Evolutionary conservation across 208 protist genomes (phyloP).

Genomic region (Trypanosoma cruzi): DNA sequence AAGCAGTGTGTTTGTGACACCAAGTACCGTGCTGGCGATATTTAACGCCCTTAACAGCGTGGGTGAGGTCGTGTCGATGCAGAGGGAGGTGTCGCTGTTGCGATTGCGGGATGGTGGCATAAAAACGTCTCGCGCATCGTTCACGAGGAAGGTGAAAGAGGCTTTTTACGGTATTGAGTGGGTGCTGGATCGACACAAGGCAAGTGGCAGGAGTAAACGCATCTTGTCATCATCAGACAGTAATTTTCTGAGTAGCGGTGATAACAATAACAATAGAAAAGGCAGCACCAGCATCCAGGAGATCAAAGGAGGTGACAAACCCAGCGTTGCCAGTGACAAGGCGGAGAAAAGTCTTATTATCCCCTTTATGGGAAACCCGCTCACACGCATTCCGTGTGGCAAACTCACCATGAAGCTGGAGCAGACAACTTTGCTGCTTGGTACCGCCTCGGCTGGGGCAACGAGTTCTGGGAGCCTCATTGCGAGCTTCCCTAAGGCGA

Average conservation of each 20-base stretch:
- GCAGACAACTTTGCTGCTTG: conserved; percentile 66
- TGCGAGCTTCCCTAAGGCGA: conserved; percentile 47
- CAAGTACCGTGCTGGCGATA: conserved; percentile 72
- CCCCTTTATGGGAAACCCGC: conserved; percentile 66
- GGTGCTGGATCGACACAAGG: neutral
- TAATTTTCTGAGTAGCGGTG: neutral
- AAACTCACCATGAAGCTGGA: conserved; percentile 54
- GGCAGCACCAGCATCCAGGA: conserved; percentile 2
- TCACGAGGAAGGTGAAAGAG: neutral
- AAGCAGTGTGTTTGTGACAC: conserved; percentile 69
- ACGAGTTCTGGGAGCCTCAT: conserved; percentile 55
- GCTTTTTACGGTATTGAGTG: neutral
- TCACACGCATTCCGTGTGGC: conserved; percentile 71
- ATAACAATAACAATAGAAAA: conserved; percentile 2
- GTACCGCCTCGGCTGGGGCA: conserved; percentile 35
- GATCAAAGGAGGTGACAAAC: neutral
- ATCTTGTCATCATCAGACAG: neutral
- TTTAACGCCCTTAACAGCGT: conserved; percentile 55
- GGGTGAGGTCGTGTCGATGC: conserved; percentile 56
- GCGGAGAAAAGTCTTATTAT: conserved; percentile 3
- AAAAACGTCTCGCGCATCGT: neutral
- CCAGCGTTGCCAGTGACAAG: neutral
- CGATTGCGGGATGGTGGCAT: conserved; percentile 11
- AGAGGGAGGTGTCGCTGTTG: conserved; percentile 34
- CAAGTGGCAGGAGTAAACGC: neutral